Conservation (phyloP, 495 filamentous ascomycete genomes). For the Aspergillus cavernicola region DNA sequence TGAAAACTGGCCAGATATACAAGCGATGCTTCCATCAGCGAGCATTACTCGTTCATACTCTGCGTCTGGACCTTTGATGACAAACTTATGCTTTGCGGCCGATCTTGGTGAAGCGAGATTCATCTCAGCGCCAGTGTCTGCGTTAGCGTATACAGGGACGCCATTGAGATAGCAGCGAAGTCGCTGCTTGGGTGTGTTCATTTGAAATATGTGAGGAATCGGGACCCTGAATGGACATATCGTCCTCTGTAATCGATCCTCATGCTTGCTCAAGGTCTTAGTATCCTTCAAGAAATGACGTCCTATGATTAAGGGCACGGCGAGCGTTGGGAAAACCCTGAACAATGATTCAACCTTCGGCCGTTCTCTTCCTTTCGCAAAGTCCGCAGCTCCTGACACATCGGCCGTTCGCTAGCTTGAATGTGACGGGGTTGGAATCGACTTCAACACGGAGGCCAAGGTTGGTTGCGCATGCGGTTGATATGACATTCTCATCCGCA, state of each 20-base stretch:
- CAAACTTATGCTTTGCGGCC: background rate
- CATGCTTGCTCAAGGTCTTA: background rate
- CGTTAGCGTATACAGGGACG: constrained; percentile 1
- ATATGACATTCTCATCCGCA: background rate
- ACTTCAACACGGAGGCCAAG: background rate
- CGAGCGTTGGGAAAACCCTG: background rate
- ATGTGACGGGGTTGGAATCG: background rate
- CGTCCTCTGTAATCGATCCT: background rate
- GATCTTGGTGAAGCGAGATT: background rate
- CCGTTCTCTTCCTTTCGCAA: background rate
- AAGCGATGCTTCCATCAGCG: background rate
- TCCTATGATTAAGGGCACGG: background rate
- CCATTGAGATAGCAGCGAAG: background rate
- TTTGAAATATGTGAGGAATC: background rate
- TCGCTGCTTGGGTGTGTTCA: background rate
- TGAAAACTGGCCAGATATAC: background rate
- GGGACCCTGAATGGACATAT: background rate
- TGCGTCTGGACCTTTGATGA: background rate
- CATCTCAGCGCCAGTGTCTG: constrained; percentile 5
- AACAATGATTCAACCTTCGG: background rate
- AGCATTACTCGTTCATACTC: background rate
- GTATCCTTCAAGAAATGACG: background rate
- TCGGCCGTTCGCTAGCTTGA: background rate
- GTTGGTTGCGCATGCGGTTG: background rate
- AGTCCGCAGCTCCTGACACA: background rate